These are phyloP conservation scores for Saccharomyces hybrid DNA, from an alignment of 1,139 yeast species.

Conservation along the genomic window DNA sequence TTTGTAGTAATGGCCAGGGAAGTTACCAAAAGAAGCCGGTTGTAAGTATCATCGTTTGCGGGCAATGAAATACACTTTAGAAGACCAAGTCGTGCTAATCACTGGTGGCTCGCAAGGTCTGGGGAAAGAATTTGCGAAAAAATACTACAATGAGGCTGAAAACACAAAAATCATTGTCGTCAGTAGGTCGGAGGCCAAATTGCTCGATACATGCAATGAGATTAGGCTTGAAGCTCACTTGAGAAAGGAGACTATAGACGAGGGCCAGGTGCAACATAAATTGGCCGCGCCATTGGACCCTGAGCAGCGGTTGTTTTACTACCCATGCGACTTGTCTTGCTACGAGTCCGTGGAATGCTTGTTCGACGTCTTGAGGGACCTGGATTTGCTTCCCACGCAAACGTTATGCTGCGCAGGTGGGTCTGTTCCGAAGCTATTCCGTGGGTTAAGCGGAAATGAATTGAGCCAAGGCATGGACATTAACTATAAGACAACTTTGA, in stretches of 20 bases:
- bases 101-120: slow-evolving; percentile 96
- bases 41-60: background rate
- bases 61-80: slow-evolving; percentile 26
- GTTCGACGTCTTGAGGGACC: slow-evolving; percentile 29
- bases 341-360: slow-evolving; percentile 45
- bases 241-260: background rate
- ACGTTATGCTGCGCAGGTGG: slow-evolving; percentile 86
- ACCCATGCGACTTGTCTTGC: slow-evolving; percentile 60
- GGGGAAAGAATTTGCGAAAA: slow-evolving; percentile 70
- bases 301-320: slow-evolving; percentile 38
- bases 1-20: background rate
- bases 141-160: slow-evolving; percentile 38
- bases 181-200: slow-evolving; percentile 61
- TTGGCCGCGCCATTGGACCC: slow-evolving; percentile 1
- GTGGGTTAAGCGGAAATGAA: slow-evolving; percentile 55
- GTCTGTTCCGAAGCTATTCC: slow-evolving; percentile 69
- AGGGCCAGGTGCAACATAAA: background rate
- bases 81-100: slow-evolving; percentile 58
- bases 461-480: slow-evolving; percentile 53
- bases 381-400: slow-evolving; percentile 50
- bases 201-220: slow-evolving; percentile 43
- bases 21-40: background rate
- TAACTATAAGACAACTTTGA: slow-evolving; percentile 70
- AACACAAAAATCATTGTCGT: slow-evolving; percentile 67
- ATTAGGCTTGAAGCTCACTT: slow-evolving; percentile 28